Base-by-base conservation (phyloP, 78 protist species). In the Emiliania huxleyi region DNA sequence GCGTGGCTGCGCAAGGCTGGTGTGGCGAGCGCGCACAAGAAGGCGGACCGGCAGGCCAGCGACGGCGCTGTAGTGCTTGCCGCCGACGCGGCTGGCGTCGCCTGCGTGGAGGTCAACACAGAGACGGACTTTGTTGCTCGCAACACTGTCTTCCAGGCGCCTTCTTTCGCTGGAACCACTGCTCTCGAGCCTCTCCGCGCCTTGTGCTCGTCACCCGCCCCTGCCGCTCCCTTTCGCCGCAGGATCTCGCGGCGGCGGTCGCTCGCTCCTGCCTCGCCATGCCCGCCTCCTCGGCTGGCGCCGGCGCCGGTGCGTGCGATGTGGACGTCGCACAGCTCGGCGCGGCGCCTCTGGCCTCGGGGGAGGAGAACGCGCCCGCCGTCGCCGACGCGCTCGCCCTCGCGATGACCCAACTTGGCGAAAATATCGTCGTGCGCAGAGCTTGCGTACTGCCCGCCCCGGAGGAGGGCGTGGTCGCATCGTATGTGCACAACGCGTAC, bases 71-170 rank as follows among this genome's bases (percentile, higher is more conserved):
- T 85, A 2, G 62, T 11, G 19, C 37, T 48, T 29, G 90, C 44
- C 4, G 42, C 0, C 35, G 5, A 0, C 40, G 38, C 0, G 23
- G 56, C 0, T 56, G 89, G 42, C 5, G 52, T n/a, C 38, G 89
- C 89, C 19, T 0, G 26, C 23, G 52, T 81, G 40, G 89, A 85
- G 90, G 33, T 85, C 71, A 85, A 85, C 90, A 18, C 71, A 1
- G 90, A 85, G 90, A 85, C 90, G 12, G 90, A 85, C 43, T 85
- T 85, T 8, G 90, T 85, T 45, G 90, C 90, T 1, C 37, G 90
- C 33, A 85, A 85, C 69, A 35, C n/a, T 8, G 33, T 19, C 15
- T 85, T 85, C 69, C 90, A 85, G n/a, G n/a, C n/a, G n/a, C n/a
- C n/a, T n/a, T n/a, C n/a, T n/a, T n/a, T n/a, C n/a, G n/a, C n/a